Evolutionary conservation across 352 stramenopile species (phyloP).

Genomic region (Paralagenidium karlingii): DNA sequence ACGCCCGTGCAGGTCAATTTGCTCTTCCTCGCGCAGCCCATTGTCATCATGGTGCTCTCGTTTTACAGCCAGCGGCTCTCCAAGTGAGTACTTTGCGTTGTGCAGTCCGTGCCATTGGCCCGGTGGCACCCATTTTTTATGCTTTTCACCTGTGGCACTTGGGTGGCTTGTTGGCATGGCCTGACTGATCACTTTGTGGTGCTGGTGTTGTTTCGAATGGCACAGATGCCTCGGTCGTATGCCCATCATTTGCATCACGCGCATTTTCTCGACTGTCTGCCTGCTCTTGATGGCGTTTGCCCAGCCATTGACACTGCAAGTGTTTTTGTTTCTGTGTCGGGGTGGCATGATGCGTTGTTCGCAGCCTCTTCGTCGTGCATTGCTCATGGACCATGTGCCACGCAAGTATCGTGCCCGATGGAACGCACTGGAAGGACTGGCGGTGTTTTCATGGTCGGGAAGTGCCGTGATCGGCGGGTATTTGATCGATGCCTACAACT

Average conservation of each 20-base stretch:
- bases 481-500: slow-evolving; percentile 64
- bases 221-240: slow-evolving; percentile 45
- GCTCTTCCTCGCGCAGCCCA: slow-evolving; percentile 51
- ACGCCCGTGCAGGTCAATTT: slow-evolving; percentile 57
- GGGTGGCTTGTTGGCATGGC: no score
- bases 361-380: slow-evolving; percentile 56
- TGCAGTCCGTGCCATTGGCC: no score
- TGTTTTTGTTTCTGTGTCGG: slow-evolving; percentile 59
- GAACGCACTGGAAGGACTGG: slow-evolving; percentile 62
- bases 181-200: no score
- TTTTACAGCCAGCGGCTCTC: slow-evolving; percentile 35
- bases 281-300: slow-evolving; percentile 54
- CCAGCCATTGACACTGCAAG: slow-evolving; percentile 35
- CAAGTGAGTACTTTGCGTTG: slow-evolving; percentile 5
- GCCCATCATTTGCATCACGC: slow-evolving; percentile 59
- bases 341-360: slow-evolving; percentile 78
- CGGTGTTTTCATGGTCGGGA: slow-evolving; percentile 69
- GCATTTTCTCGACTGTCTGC: slow-evolving; percentile 36
- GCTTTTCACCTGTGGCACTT: no score
- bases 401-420: slow-evolving; percentile 60
- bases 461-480: slow-evolving; percentile 67
- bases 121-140: no score
- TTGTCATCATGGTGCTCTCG: slow-evolving; percentile 59
- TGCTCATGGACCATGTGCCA: slow-evolving; percentile 72
- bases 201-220: no score